Percentiles rank a stretch among this genome's conserved stretches.
Conservation (phyloP, 2,329 filamentous ascomycete genomes). For the Fusarium bactridioides region DNA sequence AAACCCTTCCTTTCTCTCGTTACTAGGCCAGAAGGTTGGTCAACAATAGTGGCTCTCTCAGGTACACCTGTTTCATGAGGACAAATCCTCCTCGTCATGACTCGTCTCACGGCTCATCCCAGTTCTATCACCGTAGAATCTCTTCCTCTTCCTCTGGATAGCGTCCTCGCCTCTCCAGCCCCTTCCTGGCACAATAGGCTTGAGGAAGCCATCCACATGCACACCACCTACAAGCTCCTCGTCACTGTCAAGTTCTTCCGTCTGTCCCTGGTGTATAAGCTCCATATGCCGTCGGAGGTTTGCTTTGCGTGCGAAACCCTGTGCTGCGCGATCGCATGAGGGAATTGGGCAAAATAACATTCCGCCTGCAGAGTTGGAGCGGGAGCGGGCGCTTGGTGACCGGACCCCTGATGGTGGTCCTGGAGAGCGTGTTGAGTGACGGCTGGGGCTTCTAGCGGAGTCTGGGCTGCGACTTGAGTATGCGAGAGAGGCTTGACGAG, state of each 20-base stretch:
- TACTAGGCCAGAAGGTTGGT: not conserved
- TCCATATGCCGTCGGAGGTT: slow-evolving; percentile 52
- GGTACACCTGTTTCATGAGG: not conserved
- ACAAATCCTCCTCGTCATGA: slow-evolving; percentile 11
- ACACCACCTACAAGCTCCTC: slow-evolving; percentile 68
- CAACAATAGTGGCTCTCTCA: not conserved
- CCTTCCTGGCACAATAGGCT: slow-evolving; percentile 57
- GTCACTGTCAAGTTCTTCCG: slow-evolving; percentile 51
- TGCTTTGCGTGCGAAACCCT: slow-evolving; percentile 47
- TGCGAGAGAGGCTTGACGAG: slow-evolving; percentile 44
- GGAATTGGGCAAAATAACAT: slow-evolving; percentile 50
- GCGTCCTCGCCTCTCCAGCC: slow-evolving; percentile 57
- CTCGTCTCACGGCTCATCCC: slow-evolving; percentile 21
- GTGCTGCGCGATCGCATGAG: slow-evolving; percentile 47
- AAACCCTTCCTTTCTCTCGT: not conserved
- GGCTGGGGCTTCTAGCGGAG: slow-evolving; percentile 31
- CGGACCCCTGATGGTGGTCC: slow-evolving; percentile 8
- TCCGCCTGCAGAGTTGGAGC: slow-evolving; percentile 45
- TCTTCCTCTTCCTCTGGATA: slow-evolving; percentile 42
- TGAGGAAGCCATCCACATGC: slow-evolving; percentile 73
- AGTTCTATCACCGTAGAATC: slow-evolving; percentile 32
- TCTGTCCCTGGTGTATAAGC: slow-evolving; percentile 50
- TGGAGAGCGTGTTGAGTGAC: slow-evolving; percentile 33
- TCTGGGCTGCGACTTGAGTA: slow-evolving; percentile 41
- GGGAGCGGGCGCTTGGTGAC: slow-evolving; percentile 35